phyloP scores from a whole-genome alignment of 495 filamentous ascomycete species.

The Lentithecium fluviatile region DNA sequence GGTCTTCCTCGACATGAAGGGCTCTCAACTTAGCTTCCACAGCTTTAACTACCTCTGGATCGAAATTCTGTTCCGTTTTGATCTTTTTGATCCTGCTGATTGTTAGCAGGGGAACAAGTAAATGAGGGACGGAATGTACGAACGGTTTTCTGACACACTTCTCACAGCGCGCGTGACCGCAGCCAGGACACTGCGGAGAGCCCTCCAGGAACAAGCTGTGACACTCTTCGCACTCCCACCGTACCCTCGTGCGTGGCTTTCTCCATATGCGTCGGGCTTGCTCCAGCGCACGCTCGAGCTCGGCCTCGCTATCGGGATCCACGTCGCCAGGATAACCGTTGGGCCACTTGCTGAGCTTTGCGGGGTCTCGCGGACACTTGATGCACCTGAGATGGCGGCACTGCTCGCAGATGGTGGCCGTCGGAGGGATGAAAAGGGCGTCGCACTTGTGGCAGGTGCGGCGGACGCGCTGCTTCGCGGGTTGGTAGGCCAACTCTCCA shows the following conservation, averaged over 20 bases:
- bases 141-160: slow-evolving; percentile 55
- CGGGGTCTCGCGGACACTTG: slow-evolving; percentile 74
- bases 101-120: slow-evolving; percentile 6
- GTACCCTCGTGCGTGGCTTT: slow-evolving; percentile 29
- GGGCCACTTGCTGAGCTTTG: slow-evolving; percentile 71
- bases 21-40: slow-evolving; percentile 56
- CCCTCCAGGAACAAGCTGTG: slow-evolving; percentile 29
- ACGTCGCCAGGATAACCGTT: slow-evolving; percentile 75
- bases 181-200: slow-evolving; percentile 21
- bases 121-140: slow-evolving; percentile 31
- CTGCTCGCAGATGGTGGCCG: slow-evolving; percentile 52
- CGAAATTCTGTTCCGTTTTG: slow-evolving; percentile 55
- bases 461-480: slow-evolving; percentile 66
- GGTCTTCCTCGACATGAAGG: slow-evolving; percentile 8
- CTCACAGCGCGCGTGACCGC: slow-evolving; percentile 34
- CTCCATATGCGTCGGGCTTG: slow-evolving; percentile 17
- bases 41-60: slow-evolving; percentile 62
- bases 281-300: slow-evolving; percentile 14
- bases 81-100: slow-evolving; percentile 51
- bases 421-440: slow-evolving; percentile 56
- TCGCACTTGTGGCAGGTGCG: slow-evolving; percentile 77
- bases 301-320: slow-evolving; percentile 23
- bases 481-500: slow-evolving; percentile 68
- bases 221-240: slow-evolving; percentile 34
- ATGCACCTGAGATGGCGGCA: slow-evolving; percentile 79